Conservation (phyloP, 805 yeast species). For the Teunomyces stri region DNA sequence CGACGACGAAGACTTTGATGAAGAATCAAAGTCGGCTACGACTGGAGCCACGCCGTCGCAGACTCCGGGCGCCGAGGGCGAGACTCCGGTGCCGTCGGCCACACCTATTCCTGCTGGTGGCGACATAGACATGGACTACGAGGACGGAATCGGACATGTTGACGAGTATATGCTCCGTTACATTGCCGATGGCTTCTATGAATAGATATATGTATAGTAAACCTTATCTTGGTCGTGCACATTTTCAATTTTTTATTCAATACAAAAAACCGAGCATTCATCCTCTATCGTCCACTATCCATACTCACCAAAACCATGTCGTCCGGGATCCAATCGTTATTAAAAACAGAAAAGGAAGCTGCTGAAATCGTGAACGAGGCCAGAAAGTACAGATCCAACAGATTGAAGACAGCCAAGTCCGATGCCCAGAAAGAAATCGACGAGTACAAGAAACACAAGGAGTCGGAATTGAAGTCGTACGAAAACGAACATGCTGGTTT, state of each 20-base stretch:
- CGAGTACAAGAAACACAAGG: conserved; percentile 81
- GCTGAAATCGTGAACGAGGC: conserved; percentile 93
- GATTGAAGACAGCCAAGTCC: conserved; percentile 88
- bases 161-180: conserved; percentile 96
- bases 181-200: conserved; percentile 78
- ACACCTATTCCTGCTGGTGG: conserved; percentile 11
- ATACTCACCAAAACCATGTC: conserved; percentile 17
- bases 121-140: conserved; percentile 43
- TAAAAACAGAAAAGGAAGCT: conserved; percentile 92
- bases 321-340: conserved; percentile 29
- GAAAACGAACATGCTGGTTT: conserved; percentile 73
- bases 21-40: conserved; percentile 27
- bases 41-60: conserved; percentile 26
- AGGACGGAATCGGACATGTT: conserved; percentile 72
- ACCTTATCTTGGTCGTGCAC: not conserved
- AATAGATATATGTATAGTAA: conserved; percentile 8
- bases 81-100: conserved; percentile 7
- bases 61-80: conserved; percentile 25
- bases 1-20: conserved; percentile 84
- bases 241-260: not conserved
- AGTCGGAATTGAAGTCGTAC: conserved; percentile 69
- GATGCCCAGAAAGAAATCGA: conserved; percentile 91
- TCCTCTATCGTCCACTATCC: not conserved
- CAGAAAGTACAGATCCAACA: conserved; percentile 82
- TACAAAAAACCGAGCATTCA: not conserved